Conservation (phyloP, 148 eudicot genomes). For the Pouteria glomerata region DNA sequence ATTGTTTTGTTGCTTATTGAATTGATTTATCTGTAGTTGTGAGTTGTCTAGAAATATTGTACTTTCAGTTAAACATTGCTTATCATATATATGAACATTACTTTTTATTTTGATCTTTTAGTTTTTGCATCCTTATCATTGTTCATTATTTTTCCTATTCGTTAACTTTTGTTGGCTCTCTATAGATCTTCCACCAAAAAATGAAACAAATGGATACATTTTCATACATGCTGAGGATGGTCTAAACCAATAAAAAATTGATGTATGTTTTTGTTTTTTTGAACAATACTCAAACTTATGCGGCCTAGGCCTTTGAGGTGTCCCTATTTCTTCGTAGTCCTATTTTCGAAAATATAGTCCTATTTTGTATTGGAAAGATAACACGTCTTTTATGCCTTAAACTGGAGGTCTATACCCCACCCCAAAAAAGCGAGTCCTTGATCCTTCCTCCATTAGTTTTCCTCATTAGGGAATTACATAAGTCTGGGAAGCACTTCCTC, state of each 20-base stretch:
- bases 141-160: background rate
- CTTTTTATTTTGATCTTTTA: background rate
- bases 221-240: conserved; percentile 99
- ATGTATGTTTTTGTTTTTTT: conserved; percentile 49
- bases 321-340: background rate
- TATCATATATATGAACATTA: background rate
- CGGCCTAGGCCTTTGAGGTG: no score
- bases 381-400: background rate
- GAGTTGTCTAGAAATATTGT: background rate
- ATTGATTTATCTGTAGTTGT: no score
- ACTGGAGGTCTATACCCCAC: background rate
- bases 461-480: no score
- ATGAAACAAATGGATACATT: conserved; percentile 93
- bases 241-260: conserved; percentile 95
- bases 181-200: conserved; percentile 78
- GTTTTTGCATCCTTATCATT: background rate
- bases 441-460: no score
- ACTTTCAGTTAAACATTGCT: background rate
- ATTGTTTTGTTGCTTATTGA: background rate
- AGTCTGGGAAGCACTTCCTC: no score
- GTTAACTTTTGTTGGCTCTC: conserved; percentile 11
- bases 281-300: no score
- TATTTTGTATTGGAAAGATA: background rate
- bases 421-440: background rate
- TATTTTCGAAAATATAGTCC: background rate